phyloP scores from a whole-genome alignment of 805 yeast genomes.

The Lachancea mirantina region DNA sequence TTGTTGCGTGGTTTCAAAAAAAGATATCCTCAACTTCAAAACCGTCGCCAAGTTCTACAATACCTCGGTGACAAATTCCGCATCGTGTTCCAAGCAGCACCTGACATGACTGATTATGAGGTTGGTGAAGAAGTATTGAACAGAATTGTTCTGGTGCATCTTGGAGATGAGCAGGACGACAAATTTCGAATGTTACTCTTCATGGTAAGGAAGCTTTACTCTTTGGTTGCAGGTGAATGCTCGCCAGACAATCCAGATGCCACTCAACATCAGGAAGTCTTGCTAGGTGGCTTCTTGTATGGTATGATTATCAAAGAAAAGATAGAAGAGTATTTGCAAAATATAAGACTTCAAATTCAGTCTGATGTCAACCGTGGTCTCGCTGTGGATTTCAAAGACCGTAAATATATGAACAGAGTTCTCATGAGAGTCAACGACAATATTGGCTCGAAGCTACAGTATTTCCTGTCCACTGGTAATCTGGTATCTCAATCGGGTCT shows the following conservation, averaged over 20 bases:
- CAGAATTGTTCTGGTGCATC: slow-evolving; percentile 84
- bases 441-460: slow-evolving; percentile 89
- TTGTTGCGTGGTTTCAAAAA: slow-evolving; percentile 81
- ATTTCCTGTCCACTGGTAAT: slow-evolving; percentile 94
- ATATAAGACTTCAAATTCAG: slow-evolving; percentile 64
- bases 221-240: slow-evolving; percentile 95
- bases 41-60: slow-evolving; percentile 84
- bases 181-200: slow-evolving; percentile 83
- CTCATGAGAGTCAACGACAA: slow-evolving; percentile 79
- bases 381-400: slow-evolving; percentile 76
- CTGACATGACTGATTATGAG: slow-evolving; percentile 80
- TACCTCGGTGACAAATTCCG: slow-evolving; percentile 94
- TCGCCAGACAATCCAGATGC: slow-evolving; percentile 98
- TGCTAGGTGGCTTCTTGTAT: slow-evolving; percentile 90
- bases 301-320: slow-evolving; percentile 97
- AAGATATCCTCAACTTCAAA: slow-evolving; percentile 55
- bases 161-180: slow-evolving; percentile 56
- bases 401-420: slow-evolving; percentile 74
- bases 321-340: slow-evolving; percentile 82
- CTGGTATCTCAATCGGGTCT: slow-evolving; percentile 94
- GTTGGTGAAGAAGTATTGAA: slow-evolving; percentile 81
- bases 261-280: slow-evolving; percentile 94
- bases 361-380: slow-evolving; percentile 73
- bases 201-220: slow-evolving; percentile 91
- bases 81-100: slow-evolving; percentile 82